Percentiles rank a stretch among this genome's conserved stretches.
Conservation (phyloP, 495 filamentous ascomycete genomes). For the Hypoxylon crocopeplum region DNA sequence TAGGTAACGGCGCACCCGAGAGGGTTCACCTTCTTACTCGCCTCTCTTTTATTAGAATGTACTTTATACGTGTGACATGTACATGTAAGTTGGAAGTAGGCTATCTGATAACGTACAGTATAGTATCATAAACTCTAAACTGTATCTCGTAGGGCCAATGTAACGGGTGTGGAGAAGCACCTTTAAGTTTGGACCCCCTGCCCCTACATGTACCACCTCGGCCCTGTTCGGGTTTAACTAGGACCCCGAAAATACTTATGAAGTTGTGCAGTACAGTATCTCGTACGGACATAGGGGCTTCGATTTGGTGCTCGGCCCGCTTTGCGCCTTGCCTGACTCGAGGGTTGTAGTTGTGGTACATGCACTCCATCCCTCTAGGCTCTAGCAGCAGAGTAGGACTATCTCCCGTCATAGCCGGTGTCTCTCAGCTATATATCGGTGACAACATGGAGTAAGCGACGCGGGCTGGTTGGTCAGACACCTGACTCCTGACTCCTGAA, state of each 20-base stretch:
- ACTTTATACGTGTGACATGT: no score
- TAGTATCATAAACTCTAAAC: slow-evolving; percentile 3
- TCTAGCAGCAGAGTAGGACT: neutral
- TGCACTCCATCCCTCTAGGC: neutral
- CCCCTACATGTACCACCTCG: no score
- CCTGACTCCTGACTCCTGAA: slow-evolving; percentile 28
- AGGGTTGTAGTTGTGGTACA: neutral
- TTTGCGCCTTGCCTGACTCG: slow-evolving; percentile 11
- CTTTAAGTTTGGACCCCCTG: slow-evolving; percentile 18
- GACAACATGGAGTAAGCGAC: slow-evolving; percentile 16
- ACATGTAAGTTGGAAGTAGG: neutral
- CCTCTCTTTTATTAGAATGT: neutral
- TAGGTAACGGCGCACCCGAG: slow-evolving; percentile 9
- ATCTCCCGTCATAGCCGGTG: neutral
- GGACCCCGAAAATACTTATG: slow-evolving; percentile 1
- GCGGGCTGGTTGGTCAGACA: slow-evolving; percentile 14
- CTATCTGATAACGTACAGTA: neutral
- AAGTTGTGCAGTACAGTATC: slow-evolving; percentile 11
- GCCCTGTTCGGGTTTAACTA: slow-evolving; percentile 24
- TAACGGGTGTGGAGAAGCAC: slow-evolving; percentile 2
- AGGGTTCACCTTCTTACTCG: neutral
- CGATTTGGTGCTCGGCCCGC: no score
- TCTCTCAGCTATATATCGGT: slow-evolving; percentile 20
- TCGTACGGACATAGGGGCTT: slow-evolving; percentile 13
- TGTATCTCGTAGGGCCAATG: slow-evolving; percentile 24